Base-by-base conservation (phyloP, 2,329 filamentous ascomycete genomes). In the Tolypocladium inflatum region DNA sequence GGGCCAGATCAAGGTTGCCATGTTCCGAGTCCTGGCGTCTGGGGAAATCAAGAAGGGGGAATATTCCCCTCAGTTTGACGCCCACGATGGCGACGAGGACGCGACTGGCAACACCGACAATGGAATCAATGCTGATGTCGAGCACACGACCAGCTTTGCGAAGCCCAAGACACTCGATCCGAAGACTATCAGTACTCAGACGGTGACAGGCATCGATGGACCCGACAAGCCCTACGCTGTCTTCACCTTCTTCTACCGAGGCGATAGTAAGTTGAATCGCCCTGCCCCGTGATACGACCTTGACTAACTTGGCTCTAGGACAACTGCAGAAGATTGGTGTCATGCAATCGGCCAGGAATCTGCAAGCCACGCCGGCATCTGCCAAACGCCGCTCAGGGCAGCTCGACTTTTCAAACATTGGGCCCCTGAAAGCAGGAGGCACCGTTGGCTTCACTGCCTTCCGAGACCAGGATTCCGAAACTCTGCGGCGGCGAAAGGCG, bases 301-400 rank as follows among this genome's bases (percentile, higher is more conserved):
- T 9, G 2, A 39, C 57, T 62, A 37, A 63, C 48, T n/a, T 15
- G 39, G 33, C 38, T 57, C 10, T 63, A 96, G 91, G 91, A 56
- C 94, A 99, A 86, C 79, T 99, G 55, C 88, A 92, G 68, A 99
- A 97, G 74, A 96, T 99, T 87, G 93, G 93, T 42, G 90, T 99
- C 42, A 74, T 96, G 37, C 81, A 86, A 50, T 80, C 86, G 10
- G 73, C 83, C 5, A 93, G 91, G 70, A 73, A 80, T 17, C 76
- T 84, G 26, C 83, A 87, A 58, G 78, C 84, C 17, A 82, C 84
- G 0, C 79, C 85, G 1, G 78, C 78, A 43, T 79, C 81, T 9
- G 74, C 76, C n/a, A 95, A 95, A 74, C 83, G 92, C 66, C 87
- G 91, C 65, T 95, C 91, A 4, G 82, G 87, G 9, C 89, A 91